phyloP scores from a whole-genome alignment of 345 rosid species.

The Schrenkiella parvula region DNA sequence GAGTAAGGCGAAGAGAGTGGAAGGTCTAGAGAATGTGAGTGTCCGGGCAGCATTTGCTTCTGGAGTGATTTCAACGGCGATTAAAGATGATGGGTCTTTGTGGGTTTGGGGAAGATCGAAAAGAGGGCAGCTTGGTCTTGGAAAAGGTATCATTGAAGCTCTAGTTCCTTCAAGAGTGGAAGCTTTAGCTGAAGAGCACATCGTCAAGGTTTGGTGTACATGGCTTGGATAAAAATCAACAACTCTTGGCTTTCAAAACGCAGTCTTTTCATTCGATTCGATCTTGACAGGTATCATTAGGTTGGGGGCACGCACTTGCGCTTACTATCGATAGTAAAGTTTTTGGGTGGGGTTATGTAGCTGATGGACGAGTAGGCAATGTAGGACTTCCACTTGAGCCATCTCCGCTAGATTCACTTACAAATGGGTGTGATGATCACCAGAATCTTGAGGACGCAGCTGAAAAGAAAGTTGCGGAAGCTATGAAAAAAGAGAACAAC shows the following conservation, averaged over 20 bases:
- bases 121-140: conserved; percentile 97
- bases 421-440: conserved; percentile 3
- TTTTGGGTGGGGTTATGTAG: conserved; percentile 92
- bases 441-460: conserved; percentile 44
- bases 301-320: conserved; percentile 95
- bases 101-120: conserved; percentile 99
- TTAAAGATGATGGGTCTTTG: conserved; percentile 75
- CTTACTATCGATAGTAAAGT: conserved; percentile 61
- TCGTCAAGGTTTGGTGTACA: conserved; percentile 60
- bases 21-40: conserved; percentile 53
- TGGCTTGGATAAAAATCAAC: not conserved
- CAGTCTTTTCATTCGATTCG: not conserved
- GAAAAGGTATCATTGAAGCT: conserved; percentile 54
- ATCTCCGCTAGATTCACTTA: conserved; percentile 52
- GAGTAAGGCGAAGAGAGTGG: conserved; percentile 66
- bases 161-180: conserved; percentile 56
- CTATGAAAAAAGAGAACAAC: conserved; percentile 68
- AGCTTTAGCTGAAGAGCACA: conserved; percentile 54
- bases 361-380: conserved; percentile 84
- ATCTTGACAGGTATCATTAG: conserved; percentile 70
- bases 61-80: conserved; percentile 76
- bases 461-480: conserved; percentile 60
- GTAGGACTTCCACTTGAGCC: conserved; percentile 42
- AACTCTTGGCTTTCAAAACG: not conserved
- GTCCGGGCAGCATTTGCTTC: conserved; percentile 69